Base-by-base conservation (phyloP, 192 early-diverging fungal species). In the Podila verticillata region DNA sequence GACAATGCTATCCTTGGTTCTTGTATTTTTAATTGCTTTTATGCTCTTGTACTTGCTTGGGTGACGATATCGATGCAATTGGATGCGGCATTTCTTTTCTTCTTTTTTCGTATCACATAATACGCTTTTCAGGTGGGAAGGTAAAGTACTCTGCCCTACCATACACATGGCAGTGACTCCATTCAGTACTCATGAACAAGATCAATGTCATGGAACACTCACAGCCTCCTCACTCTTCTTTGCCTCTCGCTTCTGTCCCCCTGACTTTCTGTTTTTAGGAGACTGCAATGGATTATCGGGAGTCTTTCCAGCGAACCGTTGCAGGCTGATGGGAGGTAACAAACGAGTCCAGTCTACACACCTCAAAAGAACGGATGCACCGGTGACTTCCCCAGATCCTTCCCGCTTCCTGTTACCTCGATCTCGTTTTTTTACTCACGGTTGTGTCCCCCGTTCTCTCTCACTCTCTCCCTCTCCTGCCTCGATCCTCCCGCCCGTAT, bases 261-360 rank as follows among this genome's bases (percentile, higher is more conserved):
- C 24, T 29, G 32, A 17, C n/a, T 34, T 48, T 54, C 24, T 28
- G 24, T 59, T 20, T 15, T 35, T 58, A 79, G 75, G 75, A 51
- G 65, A 66, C 4, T 79, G 75, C 54, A 79, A 79, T 58, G 75
- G 75, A 28, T 31, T 79, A 0, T 72, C 69, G 35, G 75, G 75
- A 32, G 65, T 79, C 34, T 79, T 79, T 57, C 75, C 75, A 47
- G 75, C 75, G 5, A 79, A 79, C 49, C 68, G 75, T 15, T 79
- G 75, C 44, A 69, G 59, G 48, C 69, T 79, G 26, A 35, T 79
- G 31, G 39, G 49, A 57, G 69, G 75, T 70, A 79, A n/a, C 29
- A 29, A n/a, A 9, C 47, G 24, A 57, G 35, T 44, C 39, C 1
- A n/a, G n/a, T n/a, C n/a, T n/a, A n/a, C n/a, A n/a, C n/a, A n/a